phyloP scores from a whole-genome alignment of 768 basidiomycete species.

The Paxillus involutus region DNA sequence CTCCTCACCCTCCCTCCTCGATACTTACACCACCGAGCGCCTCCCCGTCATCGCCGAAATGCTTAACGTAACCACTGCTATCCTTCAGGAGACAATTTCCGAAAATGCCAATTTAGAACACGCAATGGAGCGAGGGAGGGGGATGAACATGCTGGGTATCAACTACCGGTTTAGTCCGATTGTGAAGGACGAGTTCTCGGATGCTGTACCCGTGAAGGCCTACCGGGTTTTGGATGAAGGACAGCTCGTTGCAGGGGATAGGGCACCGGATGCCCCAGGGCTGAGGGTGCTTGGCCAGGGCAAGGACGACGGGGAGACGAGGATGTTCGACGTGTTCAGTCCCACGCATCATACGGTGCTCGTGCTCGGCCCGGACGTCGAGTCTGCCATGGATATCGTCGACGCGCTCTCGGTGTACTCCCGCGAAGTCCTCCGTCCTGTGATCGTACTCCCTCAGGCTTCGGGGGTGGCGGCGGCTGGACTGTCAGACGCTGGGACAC shows the following conservation, averaged over 20 bases:
- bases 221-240: constrained; percentile 23
- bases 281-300: constrained; percentile 21
- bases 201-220: constrained; percentile 7
- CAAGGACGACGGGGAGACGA: constrained; percentile 1
- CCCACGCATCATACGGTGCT: constrained; percentile 28
- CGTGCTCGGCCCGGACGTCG: constrained; percentile 20
- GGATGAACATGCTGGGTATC: constrained; percentile 29
- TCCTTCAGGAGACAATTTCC: constrained; percentile 5
- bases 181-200: constrained; percentile 35
- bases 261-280: constrained; percentile 43
- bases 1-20: constrained; percentile 36
- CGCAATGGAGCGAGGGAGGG: neutral
- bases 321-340: constrained; percentile 25
- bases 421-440: neutral
- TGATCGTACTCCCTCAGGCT: constrained; percentile 14
- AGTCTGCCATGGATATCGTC: constrained; percentile 5
- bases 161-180: constrained; percentile 37
- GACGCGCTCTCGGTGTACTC: constrained; percentile 8
- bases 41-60: constrained; percentile 46
- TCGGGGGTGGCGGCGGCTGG: neutral
- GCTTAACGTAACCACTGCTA: constrained; percentile 38
- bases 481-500: neutral
- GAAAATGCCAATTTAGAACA: neutral
- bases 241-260: constrained; percentile 40
- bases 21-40: constrained; percentile 44